Evolutionary conservation across 2,329 filamentous ascomycete species (phyloP), one percentile per base, ranked within the genome.

Genomic region (Geoglossum cookeanum): DNA sequence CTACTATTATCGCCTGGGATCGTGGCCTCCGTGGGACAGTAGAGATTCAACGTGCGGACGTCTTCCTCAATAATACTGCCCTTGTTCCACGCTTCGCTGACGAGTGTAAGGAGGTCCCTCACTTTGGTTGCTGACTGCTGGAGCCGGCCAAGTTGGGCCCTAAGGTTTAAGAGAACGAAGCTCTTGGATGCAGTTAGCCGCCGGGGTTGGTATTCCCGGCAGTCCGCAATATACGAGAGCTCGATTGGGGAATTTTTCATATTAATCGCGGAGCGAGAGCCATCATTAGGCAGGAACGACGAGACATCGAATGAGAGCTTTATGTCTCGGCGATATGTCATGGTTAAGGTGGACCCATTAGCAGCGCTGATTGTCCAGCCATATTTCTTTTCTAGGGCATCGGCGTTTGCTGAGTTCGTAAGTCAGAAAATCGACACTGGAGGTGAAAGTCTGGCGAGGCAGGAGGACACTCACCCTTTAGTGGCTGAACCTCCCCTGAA

Each of bases 361-460:
- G 83, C 77, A 17, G 83, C 79, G 1, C 77, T 81, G 60, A 91
- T 81, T 32, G 78, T 76, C 87, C 87, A 92, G 57, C 84, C 83
- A 64, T 83, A 74, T 57, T 77, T 69, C 59, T 76, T 75, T 66
- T 90, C 85, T 27, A 91, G 72, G 0, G 72, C 71, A 45, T 81
- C 76, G 47, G 86, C 82, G 60, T 78, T 80, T 51, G 72, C 84
- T 88, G 63, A 57, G 47, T 35, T 39, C 22, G 30, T 61, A n/a
- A 49, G 67, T 79, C 66, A 78, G 71, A 59, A 55, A 58, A 58
- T 22, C 17, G 57, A 6, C 48, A 33, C 54, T 13, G 17, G 49
- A 22, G 53, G 22, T 15, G 7, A 7, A 22, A 7, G 7, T 35
- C 57, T 32, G 47, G 9, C 6, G 4, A 15, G 53, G 22, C 22